phyloP scores from a whole-genome alignment of 345 rosid genomes.

The Noccaea bulbosa region DNA sequence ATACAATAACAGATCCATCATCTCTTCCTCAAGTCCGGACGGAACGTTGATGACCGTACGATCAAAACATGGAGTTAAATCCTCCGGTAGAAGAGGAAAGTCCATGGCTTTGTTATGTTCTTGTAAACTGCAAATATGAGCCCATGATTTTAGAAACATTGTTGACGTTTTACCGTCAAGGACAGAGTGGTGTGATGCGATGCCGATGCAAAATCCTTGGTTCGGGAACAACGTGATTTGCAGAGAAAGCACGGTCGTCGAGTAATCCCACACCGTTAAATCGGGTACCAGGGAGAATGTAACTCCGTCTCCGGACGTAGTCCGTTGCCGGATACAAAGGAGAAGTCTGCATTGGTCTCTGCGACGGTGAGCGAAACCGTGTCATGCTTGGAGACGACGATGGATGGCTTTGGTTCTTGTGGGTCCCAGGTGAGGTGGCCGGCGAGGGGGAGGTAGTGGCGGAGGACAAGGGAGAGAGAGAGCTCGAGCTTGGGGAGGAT shows the following conservation, averaged over 20 bases:
- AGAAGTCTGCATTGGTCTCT: not conserved
- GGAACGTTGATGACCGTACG: constrained; percentile 35
- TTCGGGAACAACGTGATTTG: not conserved
- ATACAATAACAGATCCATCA: constrained; percentile 13
- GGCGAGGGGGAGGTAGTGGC: not conserved
- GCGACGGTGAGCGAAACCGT: not conserved
- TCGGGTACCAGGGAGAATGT: not conserved
- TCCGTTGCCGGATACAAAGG: not conserved
- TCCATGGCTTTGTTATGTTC: not conserved
- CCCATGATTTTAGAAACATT: not conserved
- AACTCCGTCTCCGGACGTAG: not conserved
- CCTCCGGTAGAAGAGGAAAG: not conserved
- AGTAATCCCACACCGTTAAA: not conserved
- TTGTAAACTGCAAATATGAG: not conserved
- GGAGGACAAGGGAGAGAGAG: not conserved
- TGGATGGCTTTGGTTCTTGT: not conserved
- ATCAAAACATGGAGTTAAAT: constrained; percentile 31
- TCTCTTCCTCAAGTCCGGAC: not conserved
- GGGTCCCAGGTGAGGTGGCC: not conserved
- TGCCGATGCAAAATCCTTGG: not conserved
- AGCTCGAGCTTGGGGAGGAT: not conserved
- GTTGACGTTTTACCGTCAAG: not conserved
- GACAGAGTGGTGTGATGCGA: not conserved
- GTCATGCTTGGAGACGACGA: not conserved
- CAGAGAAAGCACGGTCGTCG: not conserved